Percentiles rank a stretch among this genome's conserved stretches.
phyloP scores from a whole-genome alignment of 805 yeast genomes.

The Lachancea lanzarotensis region DNA sequence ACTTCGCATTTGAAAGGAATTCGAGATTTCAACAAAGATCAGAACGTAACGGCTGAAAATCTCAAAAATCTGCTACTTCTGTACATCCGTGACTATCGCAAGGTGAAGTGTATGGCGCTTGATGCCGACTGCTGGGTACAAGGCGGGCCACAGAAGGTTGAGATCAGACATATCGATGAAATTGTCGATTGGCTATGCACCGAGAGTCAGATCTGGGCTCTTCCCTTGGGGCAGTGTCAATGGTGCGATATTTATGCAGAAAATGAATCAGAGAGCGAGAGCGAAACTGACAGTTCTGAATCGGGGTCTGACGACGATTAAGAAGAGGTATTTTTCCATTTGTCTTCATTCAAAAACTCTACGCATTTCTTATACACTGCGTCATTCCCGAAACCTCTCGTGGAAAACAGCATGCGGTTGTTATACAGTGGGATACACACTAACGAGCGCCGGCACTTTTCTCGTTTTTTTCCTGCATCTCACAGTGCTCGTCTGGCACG shows the following conservation, averaged over 20 bases:
- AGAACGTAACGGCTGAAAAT: constrained; percentile 31
- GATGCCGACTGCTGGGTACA: constrained; percentile 31
- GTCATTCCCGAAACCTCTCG: too few species aligned
- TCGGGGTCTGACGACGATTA: too few species aligned
- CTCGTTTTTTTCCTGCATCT: neutral
- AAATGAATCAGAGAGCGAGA: constrained; percentile 19
- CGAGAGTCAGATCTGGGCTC: constrained; percentile 59
- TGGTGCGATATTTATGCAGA: constrained; percentile 26
- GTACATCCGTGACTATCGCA: constrained; percentile 58
- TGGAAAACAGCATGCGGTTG: too few species aligned
- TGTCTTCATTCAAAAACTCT: too few species aligned
- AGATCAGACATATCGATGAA: constrained; percentile 60
- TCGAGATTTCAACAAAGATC: constrained; percentile 40
- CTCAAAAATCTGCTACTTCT: constrained; percentile 41
- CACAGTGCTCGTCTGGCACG: constrained; percentile 33
- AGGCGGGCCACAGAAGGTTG: constrained; percentile 16
- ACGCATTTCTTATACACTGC: too few species aligned
- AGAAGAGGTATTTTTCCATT: too few species aligned
- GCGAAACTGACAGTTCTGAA: neutral
- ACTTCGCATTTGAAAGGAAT: constrained; percentile 13
- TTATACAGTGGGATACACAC: too few species aligned
- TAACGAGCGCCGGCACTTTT: neutral
- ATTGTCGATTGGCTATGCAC: constrained; percentile 56
- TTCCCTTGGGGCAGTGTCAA: constrained; percentile 62
- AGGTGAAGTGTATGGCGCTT: constrained; percentile 45